Base-by-base conservation (phyloP, 257 asterid genomes). In the Przewalskia tangutica region DNA sequence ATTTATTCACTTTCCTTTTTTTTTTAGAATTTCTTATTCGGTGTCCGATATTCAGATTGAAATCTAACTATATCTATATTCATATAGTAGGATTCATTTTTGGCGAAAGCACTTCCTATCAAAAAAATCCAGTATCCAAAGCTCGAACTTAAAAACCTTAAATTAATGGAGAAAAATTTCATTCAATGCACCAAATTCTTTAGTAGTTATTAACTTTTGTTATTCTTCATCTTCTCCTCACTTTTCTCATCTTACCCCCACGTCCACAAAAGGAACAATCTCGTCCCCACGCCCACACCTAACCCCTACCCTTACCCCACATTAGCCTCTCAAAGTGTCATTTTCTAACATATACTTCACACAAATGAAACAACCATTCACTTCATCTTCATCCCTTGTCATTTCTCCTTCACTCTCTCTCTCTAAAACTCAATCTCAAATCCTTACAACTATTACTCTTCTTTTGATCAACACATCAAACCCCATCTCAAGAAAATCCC, bases 261-360 rank as follows among this genome's bases (percentile, higher is more conserved):
- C 89, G 91, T 81, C 92, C 95, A 89, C 92, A 82, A 81, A 86
- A 83, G 83, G 68, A 77, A 76, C 71, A 86, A 71, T 46, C 79
- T 71, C 78, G 73, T 42, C 32, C 16, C n/a, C 38, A 27, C 32
- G 32, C 6, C 12, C 18, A 3, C 0, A 42, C 77, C 32, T 38
- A 38, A 27, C 6, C 66, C 62, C 64, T 75, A 82, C 73, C 81
- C 85, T 32, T 85, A 81, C 88, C 53, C 32, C 32, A 27, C 32
- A 27, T 82, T 84, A 23, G 83, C 86, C 81, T 85, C 85, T 88
- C 91, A 88, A 70, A 27, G 90, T 90, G 95, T 94, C 97, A 85
- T 90, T 92, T 89, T 92, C 97, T 90, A 91, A 87, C 92, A 92
- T 90, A 94, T 89, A 90, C 97, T 91, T 92, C 97, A 94, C 95